A percentile compares a stretch with the other conserved stretches of the same genome.
Conservation (phyloP, 371 early-diverging fungal species). For the Actinomortierella wolfii region DNA sequence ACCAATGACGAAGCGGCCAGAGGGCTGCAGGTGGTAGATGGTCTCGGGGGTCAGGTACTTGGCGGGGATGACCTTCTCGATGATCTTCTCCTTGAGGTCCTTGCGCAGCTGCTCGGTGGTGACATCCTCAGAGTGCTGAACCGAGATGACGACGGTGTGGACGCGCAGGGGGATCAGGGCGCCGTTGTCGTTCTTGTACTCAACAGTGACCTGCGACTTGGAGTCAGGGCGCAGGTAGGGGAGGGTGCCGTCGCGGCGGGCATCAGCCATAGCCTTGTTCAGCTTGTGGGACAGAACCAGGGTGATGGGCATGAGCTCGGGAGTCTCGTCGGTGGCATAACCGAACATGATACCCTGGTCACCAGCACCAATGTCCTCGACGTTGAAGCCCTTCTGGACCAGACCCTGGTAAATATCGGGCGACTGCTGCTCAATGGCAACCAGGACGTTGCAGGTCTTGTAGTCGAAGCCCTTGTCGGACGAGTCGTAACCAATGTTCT, state of each 20-base stretch:
- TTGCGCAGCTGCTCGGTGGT: constrained; percentile 83
- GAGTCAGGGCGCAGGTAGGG: constrained; percentile 96
- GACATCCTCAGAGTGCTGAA: constrained; percentile 96
- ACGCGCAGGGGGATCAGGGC: constrained; percentile 95
- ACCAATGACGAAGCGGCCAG: constrained; percentile 99
- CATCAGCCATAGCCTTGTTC: constrained; percentile 92
- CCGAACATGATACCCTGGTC: constrained; percentile 99
- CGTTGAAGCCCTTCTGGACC: constrained; percentile 84
- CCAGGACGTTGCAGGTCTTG: constrained; percentile 99
- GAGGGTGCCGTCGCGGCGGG: constrained; percentile 91
- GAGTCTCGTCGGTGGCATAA: constrained; percentile 98
- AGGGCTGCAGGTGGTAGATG: constrained; percentile 97
- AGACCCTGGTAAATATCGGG: constrained; percentile 98
- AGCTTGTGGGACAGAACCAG: constrained; percentile 96
- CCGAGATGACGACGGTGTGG: constrained; percentile 98
- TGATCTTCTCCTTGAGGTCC: constrained; percentile 92
- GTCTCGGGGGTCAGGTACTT: constrained; percentile 90
- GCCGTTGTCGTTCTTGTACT: constrained; percentile 96
- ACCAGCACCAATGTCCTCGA: constrained; percentile 98
- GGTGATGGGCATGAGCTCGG: constrained; percentile 99
- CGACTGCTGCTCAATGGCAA: constrained; percentile 99
- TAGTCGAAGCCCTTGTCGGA: constrained; percentile 98
- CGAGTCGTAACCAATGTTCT: constrained; percentile 98
- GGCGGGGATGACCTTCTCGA: constrained; percentile 94
- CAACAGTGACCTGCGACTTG: constrained; percentile 99